Evolutionary conservation across 345 rosid genomes (phyloP), one percentile per base, ranked within the genome.

Genomic region (Raphanus sativus): DNA sequence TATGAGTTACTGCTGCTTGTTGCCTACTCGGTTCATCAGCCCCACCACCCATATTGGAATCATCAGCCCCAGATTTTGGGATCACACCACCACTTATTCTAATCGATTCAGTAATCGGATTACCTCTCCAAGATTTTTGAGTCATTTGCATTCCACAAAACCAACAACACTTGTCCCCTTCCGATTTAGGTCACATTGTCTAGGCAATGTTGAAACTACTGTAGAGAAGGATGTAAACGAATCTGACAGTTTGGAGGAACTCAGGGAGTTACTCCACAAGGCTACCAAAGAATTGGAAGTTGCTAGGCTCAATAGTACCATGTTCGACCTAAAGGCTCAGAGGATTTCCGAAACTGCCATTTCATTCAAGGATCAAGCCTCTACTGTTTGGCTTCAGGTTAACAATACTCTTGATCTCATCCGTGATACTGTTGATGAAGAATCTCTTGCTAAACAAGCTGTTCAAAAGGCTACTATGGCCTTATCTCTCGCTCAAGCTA

Each of bases 291-390:
- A 92, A 45, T 67, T 94, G 83, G 97, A 88, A 74, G 90, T 85
- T 87, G 97, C 95, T 26, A 77, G 83, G 70, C 82, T 88, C 73
- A 94, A 92, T 69, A 90, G 97, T 69, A 80, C 86, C 52, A 75
- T 87, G 81, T 94, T 90, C 65, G 98, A 94, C 86, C 97, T 92
- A 67, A 92, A 88, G 84, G 98, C 97, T 66, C 97, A 89, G 77
- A 75, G 84, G 56, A 86, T 92, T 72, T 89, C 98, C 6, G 98
- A 94, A 85, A 68, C 86, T 77, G 97, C 98, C 6, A 92, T 94
- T 40, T 87, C 95, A 10, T 83, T 86, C 83, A 92, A 92, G 84
- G 98, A 94, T 55, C 85, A 90, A 76, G 94, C 92, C 2, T 74
- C 79, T 11, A 76, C 68, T 79, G 94, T 90, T 69, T 82, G 93